phyloP scores from a whole-genome alignment of 768 basidiomycete species.

The Cystobasidium ongulense region DNA sequence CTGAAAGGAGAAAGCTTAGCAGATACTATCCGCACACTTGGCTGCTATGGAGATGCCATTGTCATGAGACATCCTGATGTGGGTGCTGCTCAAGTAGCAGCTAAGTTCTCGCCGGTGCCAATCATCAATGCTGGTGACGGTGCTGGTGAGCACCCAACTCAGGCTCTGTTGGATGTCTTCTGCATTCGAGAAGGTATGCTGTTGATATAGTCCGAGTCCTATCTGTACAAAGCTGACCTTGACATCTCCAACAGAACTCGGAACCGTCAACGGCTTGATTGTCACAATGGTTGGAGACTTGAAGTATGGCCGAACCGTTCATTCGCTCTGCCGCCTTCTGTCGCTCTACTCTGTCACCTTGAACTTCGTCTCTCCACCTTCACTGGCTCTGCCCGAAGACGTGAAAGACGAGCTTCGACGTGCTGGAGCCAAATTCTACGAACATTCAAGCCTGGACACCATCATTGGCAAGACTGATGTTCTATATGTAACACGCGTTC shows the following conservation, averaged over 20 bases:
- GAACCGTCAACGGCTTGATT: constrained; percentile 91
- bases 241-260: constrained; percentile 73
- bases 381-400: constrained; percentile 76
- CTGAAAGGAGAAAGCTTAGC: constrained; percentile 85
- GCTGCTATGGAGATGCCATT: constrained; percentile 89
- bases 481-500: constrained; percentile 88
- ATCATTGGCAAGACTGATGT: constrained; percentile 89
- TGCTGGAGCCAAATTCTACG: constrained; percentile 66
- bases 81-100: constrained; percentile 88
- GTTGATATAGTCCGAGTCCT: not conserved
- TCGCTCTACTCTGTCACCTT: constrained; percentile 85
- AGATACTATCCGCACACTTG: constrained; percentile 87
- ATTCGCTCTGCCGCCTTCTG: constrained; percentile 84
- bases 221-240: not conserved
- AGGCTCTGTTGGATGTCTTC: constrained; percentile 50
- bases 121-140: constrained; percentile 97
- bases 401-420: constrained; percentile 76
- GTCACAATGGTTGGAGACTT: constrained; percentile 77
- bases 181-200: constrained; percentile 1
- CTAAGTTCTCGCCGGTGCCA: constrained; percentile 90
- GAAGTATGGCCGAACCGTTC: constrained; percentile 95
- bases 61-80: constrained; percentile 90
- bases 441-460: constrained; percentile 82
- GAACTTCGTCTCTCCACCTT: constrained; percentile 86
- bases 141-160: constrained; percentile 92